Evolutionary conservation across 768 basidiomycete species (phyloP), one percentile per base, ranked within the genome.

Genomic region (Macrolepiota fuliginosa): DNA sequence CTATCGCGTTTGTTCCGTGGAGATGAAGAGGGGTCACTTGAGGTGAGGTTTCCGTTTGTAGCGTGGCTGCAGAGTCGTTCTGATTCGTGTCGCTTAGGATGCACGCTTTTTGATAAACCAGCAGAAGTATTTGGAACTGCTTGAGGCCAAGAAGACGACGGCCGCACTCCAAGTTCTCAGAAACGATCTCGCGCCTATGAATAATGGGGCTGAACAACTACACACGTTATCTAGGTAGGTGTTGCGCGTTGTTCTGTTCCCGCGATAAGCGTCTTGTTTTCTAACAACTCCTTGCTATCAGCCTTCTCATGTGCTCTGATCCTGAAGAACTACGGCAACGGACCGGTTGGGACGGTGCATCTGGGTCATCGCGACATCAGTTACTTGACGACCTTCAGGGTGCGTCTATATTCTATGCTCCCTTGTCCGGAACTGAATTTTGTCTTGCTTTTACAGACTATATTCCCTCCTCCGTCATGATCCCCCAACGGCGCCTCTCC

Each of bases 41-140:
- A 81, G 86, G 92, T 93, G 73, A 69, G 81, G 35, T 40, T 42
- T 19, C 0, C 32, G 13, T 46, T 42, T 17, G 42, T 32, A 32
- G 29, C 17, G n/a, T 15, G 25, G 42, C 57, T 50, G 63, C 51
- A 53, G 42, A 45, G n/a, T 54, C 25, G 64, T 39, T 47, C 56
- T 62, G 40, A 61, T 51, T 63, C 62, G 63, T 62, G 67, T 29
- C 63, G 57, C 63, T 53, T 68, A 96, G 90, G 87, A 91, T 68
- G 89, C 91, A 22, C 86, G 80, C 63, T 97, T 96, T 74, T 78
- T 96, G 63, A 92, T 99, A 65, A 89, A 88, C 63, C 89, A 91
- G 74, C 97, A 99, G 83, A 96, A 97, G 76, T 99, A 97, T 74
- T 81, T 98, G 45, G 97, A 99, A 71, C 79, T 92, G 19, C 79